These are phyloP conservation scores for Aciculosporium take DNA, from an alignment of 2,329 filamentous ascomycete species.

Conservation along the genomic window DNA sequence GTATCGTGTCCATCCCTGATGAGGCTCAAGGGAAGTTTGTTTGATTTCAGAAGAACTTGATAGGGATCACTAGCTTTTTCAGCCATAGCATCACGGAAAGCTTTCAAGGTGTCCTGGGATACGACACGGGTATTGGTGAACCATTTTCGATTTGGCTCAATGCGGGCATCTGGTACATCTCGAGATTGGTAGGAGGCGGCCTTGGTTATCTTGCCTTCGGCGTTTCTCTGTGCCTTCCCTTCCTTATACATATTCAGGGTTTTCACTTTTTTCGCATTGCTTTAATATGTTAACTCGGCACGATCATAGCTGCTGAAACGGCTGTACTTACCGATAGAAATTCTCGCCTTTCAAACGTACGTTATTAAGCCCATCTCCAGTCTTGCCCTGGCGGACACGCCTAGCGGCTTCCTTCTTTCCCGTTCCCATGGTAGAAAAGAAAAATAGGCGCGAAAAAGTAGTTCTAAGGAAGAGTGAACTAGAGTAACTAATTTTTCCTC, in stretches of 20 bases:
- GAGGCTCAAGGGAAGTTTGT: constrained; percentile 91
- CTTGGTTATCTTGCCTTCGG: constrained; percentile 69
- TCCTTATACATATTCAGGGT: constrained; percentile 82
- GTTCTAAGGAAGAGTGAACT: not conserved
- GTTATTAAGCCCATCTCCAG: constrained; percentile 76
- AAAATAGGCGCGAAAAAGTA: not conserved
- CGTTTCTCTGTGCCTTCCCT: constrained; percentile 69
- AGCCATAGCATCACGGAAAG: constrained; percentile 84
- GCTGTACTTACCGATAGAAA: constrained; percentile 64
- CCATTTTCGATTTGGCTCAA: constrained; percentile 96
- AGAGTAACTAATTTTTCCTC: not conserved
- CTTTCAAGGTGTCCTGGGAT: constrained; percentile 71
- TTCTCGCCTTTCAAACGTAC: constrained; percentile 94
- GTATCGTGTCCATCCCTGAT: constrained; percentile 65
- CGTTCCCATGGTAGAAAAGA: constrained; percentile 52
- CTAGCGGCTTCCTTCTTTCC: constrained; percentile 83
- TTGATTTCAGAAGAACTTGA: constrained; percentile 86
- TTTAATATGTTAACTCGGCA: constrained; percentile 12
- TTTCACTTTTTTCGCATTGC: constrained; percentile 74
- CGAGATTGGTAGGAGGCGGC: constrained; percentile 72
- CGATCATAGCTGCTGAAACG: not conserved
- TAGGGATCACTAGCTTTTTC: constrained; percentile 85
- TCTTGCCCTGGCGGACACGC: constrained; percentile 73
- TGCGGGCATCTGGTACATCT: constrained; percentile 67
- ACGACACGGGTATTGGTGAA: constrained; percentile 88